These are phyloP conservation scores for Brassica juncea DNA, from an alignment of 345 rosid species.

Conservation along the genomic window DNA sequence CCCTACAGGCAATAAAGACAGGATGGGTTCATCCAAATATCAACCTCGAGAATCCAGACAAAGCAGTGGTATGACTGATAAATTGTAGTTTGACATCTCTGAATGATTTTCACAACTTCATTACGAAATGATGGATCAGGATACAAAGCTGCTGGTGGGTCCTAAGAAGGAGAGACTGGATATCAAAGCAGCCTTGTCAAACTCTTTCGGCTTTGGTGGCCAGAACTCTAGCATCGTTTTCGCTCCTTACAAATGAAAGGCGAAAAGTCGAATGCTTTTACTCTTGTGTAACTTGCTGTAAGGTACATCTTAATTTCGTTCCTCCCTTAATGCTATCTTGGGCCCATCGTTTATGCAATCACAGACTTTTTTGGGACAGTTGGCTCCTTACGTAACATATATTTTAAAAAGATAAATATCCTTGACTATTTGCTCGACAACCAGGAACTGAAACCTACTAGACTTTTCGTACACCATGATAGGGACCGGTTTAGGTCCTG, in stretches of 20 bases:
- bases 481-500: not conserved
- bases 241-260: constrained; percentile 76
- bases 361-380: not conserved
- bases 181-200: constrained; percentile 81
- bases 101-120: not conserved
- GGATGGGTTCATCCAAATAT: constrained; percentile 97
- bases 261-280: constrained; percentile 8
- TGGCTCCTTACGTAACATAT: constrained; percentile 12
- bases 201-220: constrained; percentile 93
- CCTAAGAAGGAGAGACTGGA: constrained; percentile 80
- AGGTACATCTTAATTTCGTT: constrained; percentile 32
- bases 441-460: not conserved
- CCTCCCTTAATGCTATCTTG: not conserved
- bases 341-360: constrained; percentile 13
- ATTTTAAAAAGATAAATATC: not conserved
- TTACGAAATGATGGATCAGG: constrained; percentile 48
- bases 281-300: constrained; percentile 40
- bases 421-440: not conserved
- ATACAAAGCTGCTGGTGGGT: constrained; percentile 69
- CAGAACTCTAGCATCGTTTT: constrained; percentile 95
- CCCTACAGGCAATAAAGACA: constrained; percentile 73
- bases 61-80: constrained; percentile 59
- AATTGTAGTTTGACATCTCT: not conserved
- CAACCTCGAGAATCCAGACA: constrained; percentile 85
- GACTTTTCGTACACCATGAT: constrained; percentile 7